Conservation (phyloP, 805 yeast genomes). For the Kazachstania kunashirensis region DNA sequence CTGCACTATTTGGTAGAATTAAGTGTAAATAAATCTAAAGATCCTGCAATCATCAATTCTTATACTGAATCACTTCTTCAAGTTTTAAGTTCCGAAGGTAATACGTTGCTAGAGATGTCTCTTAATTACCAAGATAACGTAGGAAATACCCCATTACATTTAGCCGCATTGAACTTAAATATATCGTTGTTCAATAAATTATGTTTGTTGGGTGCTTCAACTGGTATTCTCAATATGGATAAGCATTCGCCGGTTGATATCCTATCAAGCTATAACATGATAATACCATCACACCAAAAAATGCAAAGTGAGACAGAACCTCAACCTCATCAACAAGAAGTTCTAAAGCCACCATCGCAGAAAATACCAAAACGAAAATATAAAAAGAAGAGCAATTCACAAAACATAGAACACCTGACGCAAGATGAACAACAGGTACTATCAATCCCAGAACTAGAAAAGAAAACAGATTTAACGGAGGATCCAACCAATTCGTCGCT, state of each 20-base stretch:
- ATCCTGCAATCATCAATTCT: conserved; percentile 40
- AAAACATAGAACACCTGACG: neutral
- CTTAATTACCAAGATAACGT: conserved; percentile 68
- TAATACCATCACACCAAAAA: neutral
- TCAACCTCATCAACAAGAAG: neutral
- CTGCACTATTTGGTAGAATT: conserved; percentile 56
- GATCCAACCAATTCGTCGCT: conserved; percentile 1
- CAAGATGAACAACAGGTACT: neutral
- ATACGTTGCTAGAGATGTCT: conserved; percentile 43
- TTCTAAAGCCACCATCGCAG: neutral
- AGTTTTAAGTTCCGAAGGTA: conserved; percentile 33
- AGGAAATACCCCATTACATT: conserved; percentile 80
- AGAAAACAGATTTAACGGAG: neutral
- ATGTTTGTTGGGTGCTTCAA: conserved; percentile 26
- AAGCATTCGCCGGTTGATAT: conserved; percentile 24
- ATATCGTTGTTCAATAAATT: conserved; percentile 26
- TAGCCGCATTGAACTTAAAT: conserved; percentile 42
- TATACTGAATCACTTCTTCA: conserved; percentile 45
- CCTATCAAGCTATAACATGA: conserved; percentile 12
- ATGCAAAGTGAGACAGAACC: neutral
- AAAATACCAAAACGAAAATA: neutral
- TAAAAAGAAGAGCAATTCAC: neutral
- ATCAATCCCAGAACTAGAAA: neutral
- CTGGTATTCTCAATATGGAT: conserved; percentile 23
- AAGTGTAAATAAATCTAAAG: conserved; percentile 41